phyloP scores from a whole-genome alignment of 179 eudicot genomes.

The Gypsophila paniculata region DNA sequence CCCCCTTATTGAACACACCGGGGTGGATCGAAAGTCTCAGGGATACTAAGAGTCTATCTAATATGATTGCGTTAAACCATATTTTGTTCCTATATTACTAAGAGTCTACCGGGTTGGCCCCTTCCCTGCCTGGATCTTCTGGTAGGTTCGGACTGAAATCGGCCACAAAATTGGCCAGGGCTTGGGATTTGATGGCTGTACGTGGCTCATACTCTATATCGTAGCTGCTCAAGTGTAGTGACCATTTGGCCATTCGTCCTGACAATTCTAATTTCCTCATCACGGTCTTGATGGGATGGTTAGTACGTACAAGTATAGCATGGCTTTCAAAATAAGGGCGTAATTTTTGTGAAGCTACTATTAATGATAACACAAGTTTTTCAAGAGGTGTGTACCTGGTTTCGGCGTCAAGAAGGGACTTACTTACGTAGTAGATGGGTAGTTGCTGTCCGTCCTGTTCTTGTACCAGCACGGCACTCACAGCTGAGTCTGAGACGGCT shows the following conservation, averaged over 20 bases:
- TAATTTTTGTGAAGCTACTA: neutral
- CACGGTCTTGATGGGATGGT: neutral
- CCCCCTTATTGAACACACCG: too few relatives aligned
- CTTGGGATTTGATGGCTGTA: neutral
- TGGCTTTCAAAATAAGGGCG: too few relatives aligned
- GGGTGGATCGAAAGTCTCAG: too few relatives aligned
- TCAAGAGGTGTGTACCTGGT: neutral
- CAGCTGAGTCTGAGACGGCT: too few relatives aligned
- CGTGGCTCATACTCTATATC: neutral
- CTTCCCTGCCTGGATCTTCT: neutral
- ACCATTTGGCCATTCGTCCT: neutral
- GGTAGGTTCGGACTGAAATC: neutral
- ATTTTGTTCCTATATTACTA: too few relatives aligned
- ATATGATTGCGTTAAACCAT: too few relatives aligned
- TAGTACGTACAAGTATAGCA: neutral
- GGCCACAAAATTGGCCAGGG: neutral
- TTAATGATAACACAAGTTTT: neutral
- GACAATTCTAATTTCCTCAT: neutral
- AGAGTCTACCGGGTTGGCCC: too few relatives aligned
- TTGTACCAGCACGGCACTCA: too few relatives aligned
- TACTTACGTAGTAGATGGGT: neutral
- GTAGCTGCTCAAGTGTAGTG: neutral
- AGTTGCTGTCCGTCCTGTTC: neutral
- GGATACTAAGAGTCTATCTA: too few relatives aligned
- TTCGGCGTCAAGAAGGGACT: too few relatives aligned